A percentile compares a stretch with the other conserved stretches of the same genome.
Conservation (phyloP, 176 grass and related monocot species). For the Rhipidocladum racemiflorum region DNA sequence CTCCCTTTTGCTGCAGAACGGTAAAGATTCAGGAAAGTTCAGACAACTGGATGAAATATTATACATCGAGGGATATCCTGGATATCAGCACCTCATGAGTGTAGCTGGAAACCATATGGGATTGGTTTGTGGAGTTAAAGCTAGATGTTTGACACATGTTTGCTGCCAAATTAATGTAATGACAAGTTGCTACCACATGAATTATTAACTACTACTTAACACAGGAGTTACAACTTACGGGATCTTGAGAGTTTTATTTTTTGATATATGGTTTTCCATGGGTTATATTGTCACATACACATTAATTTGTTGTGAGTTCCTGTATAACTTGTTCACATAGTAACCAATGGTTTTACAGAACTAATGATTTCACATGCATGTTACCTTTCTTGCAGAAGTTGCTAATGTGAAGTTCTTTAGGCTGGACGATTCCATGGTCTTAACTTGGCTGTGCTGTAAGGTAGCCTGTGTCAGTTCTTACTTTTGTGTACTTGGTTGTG, state of each 20-base stretch:
- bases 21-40: slow-evolving; percentile 72
- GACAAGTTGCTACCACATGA: not conserved
- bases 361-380: slow-evolving; percentile 18
- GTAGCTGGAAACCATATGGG: slow-evolving; percentile 68
- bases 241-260: not conserved
- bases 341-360: slow-evolving; percentile 24
- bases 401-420: slow-evolving; percentile 73
- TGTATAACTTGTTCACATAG: not conserved
- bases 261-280: slow-evolving; percentile 17
- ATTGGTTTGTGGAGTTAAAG: slow-evolving; percentile 86
- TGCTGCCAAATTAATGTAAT: not conserved
- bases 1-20: slow-evolving; percentile 45
- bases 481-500: too few species aligned
- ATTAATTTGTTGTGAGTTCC: not conserved
- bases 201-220: not conserved
- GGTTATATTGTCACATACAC: not conserved
- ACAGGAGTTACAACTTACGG: not conserved
- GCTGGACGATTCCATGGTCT: slow-evolving; percentile 82
- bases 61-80: slow-evolving; percentile 88
- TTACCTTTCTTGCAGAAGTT: slow-evolving; percentile 68
- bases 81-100: slow-evolving; percentile 67
- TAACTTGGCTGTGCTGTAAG: slow-evolving; percentile 95
- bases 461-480: slow-evolving; percentile 35
- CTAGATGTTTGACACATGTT: slow-evolving; percentile 33
- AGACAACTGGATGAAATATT: slow-evolving; percentile 93